Percentiles rank a stretch among this genome's conserved stretches.
Conservation (phyloP, 371 early-diverging fungal genomes). For the Syncephalastrum sp. region DNA sequence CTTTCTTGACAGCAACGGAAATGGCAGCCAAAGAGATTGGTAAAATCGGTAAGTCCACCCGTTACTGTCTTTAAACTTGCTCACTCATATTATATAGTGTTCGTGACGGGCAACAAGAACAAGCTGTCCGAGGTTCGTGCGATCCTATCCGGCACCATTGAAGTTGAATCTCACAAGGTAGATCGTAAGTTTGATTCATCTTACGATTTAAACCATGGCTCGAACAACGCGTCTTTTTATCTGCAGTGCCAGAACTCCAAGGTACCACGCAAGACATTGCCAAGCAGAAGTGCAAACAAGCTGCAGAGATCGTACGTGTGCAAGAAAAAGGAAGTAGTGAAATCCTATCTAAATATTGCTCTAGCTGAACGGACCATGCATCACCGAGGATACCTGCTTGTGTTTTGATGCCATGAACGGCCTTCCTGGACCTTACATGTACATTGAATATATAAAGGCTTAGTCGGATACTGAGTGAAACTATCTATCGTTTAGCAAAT, state of each 20-base stretch:
- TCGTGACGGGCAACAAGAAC: slow-evolving; percentile 86
- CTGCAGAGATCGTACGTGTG: slow-evolving; percentile 59
- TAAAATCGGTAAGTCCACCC: slow-evolving; percentile 16
- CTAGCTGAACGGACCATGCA: slow-evolving; percentile 78
- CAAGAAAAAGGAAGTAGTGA: background rate
- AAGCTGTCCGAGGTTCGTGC: slow-evolving; percentile 88
- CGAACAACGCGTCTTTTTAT: background rate
- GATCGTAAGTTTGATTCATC: slow-evolving; percentile 60
- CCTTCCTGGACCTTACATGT: slow-evolving; percentile 90
- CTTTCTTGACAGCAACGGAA: slow-evolving; percentile 2
- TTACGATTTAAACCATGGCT: background rate
- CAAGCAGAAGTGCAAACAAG: slow-evolving; percentile 74
- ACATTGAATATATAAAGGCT: slow-evolving; percentile 12
- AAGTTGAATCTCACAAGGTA: slow-evolving; percentile 65
- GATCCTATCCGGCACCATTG: slow-evolving; percentile 69
- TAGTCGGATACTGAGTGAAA: background rate
- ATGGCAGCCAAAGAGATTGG: slow-evolving; percentile 1
- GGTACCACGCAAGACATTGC: slow-evolving; percentile 78
- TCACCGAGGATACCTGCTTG: slow-evolving; percentile 93
- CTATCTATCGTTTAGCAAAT: slow-evolving; percentile 65
- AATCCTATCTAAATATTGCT: background rate
- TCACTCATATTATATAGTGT: slow-evolving; percentile 23
- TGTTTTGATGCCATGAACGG: slow-evolving; percentile 93
- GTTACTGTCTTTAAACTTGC: slow-evolving; percentile 17
- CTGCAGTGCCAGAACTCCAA: slow-evolving; percentile 86